Evolutionary conservation across 225 moss, liverwort and hornwort genomes (phyloP).

Genomic region (Neckera pumila): DNA sequence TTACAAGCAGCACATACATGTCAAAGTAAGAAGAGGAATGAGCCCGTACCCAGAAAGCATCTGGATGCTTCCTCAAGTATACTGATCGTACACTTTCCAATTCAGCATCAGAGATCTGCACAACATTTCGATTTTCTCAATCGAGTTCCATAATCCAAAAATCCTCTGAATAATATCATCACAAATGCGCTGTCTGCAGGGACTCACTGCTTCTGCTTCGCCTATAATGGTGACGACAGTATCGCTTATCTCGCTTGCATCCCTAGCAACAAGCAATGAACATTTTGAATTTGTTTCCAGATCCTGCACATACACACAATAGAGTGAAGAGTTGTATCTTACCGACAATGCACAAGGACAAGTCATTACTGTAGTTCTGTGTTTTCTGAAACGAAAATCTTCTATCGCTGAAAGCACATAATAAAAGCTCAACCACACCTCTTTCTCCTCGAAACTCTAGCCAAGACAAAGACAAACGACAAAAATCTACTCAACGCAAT

Average conservation of each 20-base stretch:
- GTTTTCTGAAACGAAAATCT: background rate
- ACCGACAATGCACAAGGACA: background rate
- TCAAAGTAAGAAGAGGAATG: background rate
- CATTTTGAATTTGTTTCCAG: slow-evolving; percentile 78
- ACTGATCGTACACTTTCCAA: slow-evolving; percentile 30
- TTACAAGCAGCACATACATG: background rate
- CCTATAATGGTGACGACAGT: slow-evolving; percentile 67
- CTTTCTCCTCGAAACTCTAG: background rate
- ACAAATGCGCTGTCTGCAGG: background rate
- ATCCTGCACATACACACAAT: slow-evolving; percentile 37
- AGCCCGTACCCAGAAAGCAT: slow-evolving; percentile 67
- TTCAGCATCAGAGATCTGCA: slow-evolving; percentile 64
- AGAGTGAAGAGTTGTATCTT: background rate
- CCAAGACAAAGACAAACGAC: background rate
- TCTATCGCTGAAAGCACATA: background rate
- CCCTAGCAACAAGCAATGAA: slow-evolving; percentile 79
- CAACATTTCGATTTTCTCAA: slow-evolving; percentile 6
- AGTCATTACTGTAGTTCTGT: background rate
- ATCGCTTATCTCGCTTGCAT: slow-evolving; percentile 70
- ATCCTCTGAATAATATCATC: background rate
- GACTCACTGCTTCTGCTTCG: slow-evolving; percentile 63
- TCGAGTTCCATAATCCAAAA: background rate
- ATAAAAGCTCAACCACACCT: background rate
- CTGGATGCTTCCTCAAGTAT: slow-evolving; percentile 69
- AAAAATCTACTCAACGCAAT: background rate